Percentiles rank a stretch among this genome's conserved stretches.
phyloP scores from a whole-genome alignment of 495 filamentous ascomycete species.

The Hyaloscypha finlandica region DNA sequence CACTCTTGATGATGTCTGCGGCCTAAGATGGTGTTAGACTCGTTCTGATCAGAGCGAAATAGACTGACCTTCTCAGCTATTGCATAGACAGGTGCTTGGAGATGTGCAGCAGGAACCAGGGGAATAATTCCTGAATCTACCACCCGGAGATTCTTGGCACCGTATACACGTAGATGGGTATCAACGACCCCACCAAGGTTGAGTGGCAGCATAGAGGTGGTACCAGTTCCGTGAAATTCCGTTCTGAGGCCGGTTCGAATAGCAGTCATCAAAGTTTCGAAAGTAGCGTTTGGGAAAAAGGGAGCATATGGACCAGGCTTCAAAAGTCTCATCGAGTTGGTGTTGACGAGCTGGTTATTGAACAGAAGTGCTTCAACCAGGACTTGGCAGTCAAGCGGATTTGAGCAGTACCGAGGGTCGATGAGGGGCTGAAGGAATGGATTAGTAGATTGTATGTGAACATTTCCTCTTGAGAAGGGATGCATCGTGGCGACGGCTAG shows the following conservation, averaged over 20 bases:
- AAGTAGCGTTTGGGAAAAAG: not conserved
- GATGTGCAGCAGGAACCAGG: constrained; percentile 42
- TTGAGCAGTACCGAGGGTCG: constrained; percentile 38
- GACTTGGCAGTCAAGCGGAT: constrained; percentile 38
- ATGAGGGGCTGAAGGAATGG: constrained; percentile 38
- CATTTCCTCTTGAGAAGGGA: constrained; percentile 44
- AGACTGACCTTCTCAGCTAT: constrained; percentile 52
- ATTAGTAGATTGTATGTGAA: constrained; percentile 42
- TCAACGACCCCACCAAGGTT: constrained; percentile 49
- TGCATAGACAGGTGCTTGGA: constrained; percentile 51
- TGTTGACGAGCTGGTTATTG: constrained; percentile 1
- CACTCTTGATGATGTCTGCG: constrained; percentile 53
- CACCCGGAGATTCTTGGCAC: constrained; percentile 42
- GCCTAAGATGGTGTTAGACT: constrained; percentile 31
- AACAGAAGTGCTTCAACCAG: constrained; percentile 34
- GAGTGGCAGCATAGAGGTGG: constrained; percentile 53
- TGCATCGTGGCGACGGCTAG: constrained; percentile 20
- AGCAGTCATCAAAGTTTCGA: constrained; percentile 16
- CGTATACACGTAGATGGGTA: constrained; percentile 46
- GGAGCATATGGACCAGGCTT: constrained; percentile 9
- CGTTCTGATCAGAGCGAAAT: constrained; percentile 16
- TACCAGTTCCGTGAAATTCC: constrained; percentile 41
- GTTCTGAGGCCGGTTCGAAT: constrained; percentile 29
- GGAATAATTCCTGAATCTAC: constrained; percentile 40
- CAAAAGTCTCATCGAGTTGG: constrained; percentile 24